Base-by-base conservation (phyloP, 805 yeast genomes). In the Lachancea nothofagi region DNA sequence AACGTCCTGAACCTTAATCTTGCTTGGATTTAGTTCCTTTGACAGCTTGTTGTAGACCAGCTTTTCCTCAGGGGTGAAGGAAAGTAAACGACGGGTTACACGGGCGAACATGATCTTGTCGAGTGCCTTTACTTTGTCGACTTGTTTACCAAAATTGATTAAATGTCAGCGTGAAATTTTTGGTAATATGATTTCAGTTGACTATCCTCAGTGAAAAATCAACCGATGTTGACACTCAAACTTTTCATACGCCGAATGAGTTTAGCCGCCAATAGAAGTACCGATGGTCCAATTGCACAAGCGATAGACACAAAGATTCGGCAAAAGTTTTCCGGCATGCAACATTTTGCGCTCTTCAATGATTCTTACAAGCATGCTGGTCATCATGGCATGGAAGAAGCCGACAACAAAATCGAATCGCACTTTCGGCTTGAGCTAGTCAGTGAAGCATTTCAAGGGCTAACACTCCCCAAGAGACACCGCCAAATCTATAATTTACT, bases 291-390 rank as follows among this genome's bases (percentile, higher is more conserved):
- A 5, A 66, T 77, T n/a, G 78, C 78, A 41, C 54, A 57, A 26
- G 54, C 65, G 29, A 77, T 80, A 28, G 58, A 63, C 28, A 45
- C 55, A 2, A 78, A 77, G 47, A 51, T 80, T 21, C 47, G 58
- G 15, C 45, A 51, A 5, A 20, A 53, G 14, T 52, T 52, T 37
- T 54, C 54, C 18, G 48, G 64, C 47, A 94, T 77, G 17, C 53
- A 55, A 7, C 59, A 47, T 48, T 68, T 75, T 48, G 71, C 66
- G 23, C 71, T 90, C 5, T 67, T 66, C 42, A 90, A 90, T 58
- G 97, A 90, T 61, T 85, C 96, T 5, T 78, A 77, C 61, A 83
- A 83, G 57, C 97, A 90, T 61, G 77, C 88, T 2, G 89, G 85
- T 48, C 97, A 90, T 60, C 80, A 78, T 42, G 88, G 94, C 2